Conservation (phyloP, 345 rosid genomes). For the Ceriops zippeliana region DNA sequence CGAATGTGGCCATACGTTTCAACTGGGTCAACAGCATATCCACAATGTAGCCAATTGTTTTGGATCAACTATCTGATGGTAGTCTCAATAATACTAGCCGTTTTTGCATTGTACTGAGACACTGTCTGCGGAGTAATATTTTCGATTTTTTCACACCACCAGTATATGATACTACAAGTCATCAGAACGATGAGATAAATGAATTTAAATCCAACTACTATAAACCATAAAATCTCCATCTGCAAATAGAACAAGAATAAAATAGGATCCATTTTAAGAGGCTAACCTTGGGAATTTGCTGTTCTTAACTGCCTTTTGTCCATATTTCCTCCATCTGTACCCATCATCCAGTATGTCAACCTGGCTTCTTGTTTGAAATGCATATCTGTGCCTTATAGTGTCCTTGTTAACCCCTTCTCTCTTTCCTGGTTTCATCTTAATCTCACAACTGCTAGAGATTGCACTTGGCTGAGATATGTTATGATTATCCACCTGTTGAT, state of each 20-base stretch:
- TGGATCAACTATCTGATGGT: too few species aligned
- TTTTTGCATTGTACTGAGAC: too few species aligned
- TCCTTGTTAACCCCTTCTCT: slow-evolving; percentile 16
- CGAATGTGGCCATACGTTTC: too few species aligned
- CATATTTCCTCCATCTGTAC: slow-evolving; percentile 52
- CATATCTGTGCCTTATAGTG: slow-evolving; percentile 35
- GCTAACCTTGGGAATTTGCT: slow-evolving; percentile 41
- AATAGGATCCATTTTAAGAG: not conserved
- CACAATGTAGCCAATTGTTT: too few species aligned
- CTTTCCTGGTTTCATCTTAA: slow-evolving; percentile 8
- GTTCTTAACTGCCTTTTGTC: slow-evolving; percentile 42
- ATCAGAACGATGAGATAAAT: too few species aligned
- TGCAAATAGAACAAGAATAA: not conserved
- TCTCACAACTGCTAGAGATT: slow-evolving; percentile 11
- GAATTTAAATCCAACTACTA: too few species aligned
- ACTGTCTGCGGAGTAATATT: too few species aligned
- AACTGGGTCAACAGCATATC: too few species aligned
- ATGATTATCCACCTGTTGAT: slow-evolving; percentile 1
- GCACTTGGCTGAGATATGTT: slow-evolving; percentile 4
- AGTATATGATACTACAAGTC: too few species aligned
- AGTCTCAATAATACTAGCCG: too few species aligned
- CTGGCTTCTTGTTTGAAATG: slow-evolving; percentile 45
- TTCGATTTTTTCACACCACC: too few species aligned
- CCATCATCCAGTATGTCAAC: slow-evolving; percentile 54
- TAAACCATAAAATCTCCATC: too few species aligned